Base-by-base conservation (phyloP, 768 basidiomycete genomes). In the Tricholoma sp. region DNA sequence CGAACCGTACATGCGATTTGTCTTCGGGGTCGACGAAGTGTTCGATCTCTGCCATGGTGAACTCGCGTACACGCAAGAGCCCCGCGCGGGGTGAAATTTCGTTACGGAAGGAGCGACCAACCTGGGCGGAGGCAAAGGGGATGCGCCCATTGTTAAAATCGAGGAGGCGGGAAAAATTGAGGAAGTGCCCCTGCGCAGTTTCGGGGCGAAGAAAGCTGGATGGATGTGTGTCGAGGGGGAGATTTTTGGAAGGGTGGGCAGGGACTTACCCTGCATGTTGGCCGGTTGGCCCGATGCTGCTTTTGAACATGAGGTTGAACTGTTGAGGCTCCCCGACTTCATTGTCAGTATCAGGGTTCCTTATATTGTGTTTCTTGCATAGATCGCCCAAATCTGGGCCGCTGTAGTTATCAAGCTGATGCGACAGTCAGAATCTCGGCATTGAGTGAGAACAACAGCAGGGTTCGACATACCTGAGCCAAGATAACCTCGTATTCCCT, bases 21-120 rank as follows among this genome's bases (percentile, higher is more conserved):
- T 97, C 86, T 43, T 81, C 80, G 12, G 97, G 97, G 77, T 98
- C 97, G 63, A 99, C 97, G 62, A 79, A 99, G 76, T 99, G 97
- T 74, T 99, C 97, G 69, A 99, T 97, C 77, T 99, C 97, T 47
- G 94, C 97, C 96, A 98, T 97, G 10, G 93, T 97, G 76, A 98
- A 99, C 72, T 99, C 97, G 63, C 96, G 91, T 31, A 98, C 96
- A 59, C 97, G 94, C 49, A 99, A 82, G 39, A 99, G 81, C 54
- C 97, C 97, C 37, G 95, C 93, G 56, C 94, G 90, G 12, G 97
- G 97, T 0, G 94, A 95, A 64, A 99, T 98, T 71, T 98, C 97
- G 70, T 99, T 99, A 53, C 97, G 85, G 83, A 99, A 99, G 16
- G 91, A 85, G 53, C 91, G 86, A 32, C 97, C 97, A 62, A 99